phyloP scores from a whole-genome alignment of 163 green algal genomes.

The Chlorella variabilis region DNA sequence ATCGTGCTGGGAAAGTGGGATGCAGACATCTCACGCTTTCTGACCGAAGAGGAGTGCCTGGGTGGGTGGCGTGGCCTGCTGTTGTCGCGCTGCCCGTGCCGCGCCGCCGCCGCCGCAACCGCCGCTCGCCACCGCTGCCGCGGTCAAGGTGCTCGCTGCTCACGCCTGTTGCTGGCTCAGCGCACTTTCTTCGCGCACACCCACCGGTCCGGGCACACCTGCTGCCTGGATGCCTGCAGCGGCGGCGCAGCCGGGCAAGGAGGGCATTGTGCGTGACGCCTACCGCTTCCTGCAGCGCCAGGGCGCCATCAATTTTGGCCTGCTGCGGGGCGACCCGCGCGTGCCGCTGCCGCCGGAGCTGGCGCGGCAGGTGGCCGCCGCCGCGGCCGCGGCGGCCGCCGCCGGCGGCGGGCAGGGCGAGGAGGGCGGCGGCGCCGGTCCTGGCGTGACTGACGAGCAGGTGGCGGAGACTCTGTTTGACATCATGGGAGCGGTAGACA shows the following conservation, averaged over 20 bases:
- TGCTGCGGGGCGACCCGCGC: slow-evolving; percentile 56
- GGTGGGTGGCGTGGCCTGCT: no score
- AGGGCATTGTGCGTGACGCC: slow-evolving; percentile 47
- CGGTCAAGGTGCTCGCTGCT: no score
- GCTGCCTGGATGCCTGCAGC: not conserved
- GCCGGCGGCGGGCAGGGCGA: not conserved
- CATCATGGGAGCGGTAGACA: slow-evolving; percentile 62
- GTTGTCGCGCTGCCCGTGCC: no score
- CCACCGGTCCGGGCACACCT: not conserved
- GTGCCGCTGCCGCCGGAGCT: slow-evolving; percentile 29
- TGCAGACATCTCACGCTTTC: slow-evolving; percentile 37
- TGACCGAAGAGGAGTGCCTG: slow-evolving; percentile 48
- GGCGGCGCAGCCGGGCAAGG: not conserved
- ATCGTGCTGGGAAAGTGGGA: slow-evolving; percentile 58
- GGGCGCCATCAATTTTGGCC: slow-evolving; percentile 74
- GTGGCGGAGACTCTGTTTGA: slow-evolving; percentile 58
- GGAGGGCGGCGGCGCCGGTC: not conserved
- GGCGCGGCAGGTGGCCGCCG: not conserved
- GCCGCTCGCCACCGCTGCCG: no score
- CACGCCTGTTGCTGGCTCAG: no score
- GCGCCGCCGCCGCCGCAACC: no score
- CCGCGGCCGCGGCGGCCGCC: not conserved
- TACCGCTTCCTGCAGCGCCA: slow-evolving; percentile 66
- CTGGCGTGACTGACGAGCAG: slow-evolving; percentile 20
- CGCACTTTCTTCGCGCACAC: no score